A percentile compares a stretch with the other conserved stretches of the same genome.
phyloP scores from a whole-genome alignment of 306 rosid genomes.

The Cucumis hystrix region DNA sequence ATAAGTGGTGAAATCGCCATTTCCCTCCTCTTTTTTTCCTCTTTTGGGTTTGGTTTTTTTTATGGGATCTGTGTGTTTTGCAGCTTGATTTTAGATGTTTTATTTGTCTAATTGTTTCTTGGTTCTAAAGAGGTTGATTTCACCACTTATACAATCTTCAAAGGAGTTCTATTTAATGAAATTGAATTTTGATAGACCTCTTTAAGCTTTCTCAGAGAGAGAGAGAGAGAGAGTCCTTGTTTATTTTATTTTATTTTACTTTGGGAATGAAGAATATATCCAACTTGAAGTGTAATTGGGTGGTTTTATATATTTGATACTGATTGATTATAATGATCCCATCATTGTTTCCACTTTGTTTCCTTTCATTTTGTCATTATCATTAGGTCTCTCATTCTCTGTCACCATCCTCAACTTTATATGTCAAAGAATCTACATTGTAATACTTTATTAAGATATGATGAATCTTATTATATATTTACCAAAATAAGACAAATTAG shows the following conservation, averaged over 20 bases:
- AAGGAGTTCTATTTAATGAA: neutral
- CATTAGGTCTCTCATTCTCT: no score
- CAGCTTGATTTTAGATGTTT: neutral
- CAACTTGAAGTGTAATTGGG: neutral
- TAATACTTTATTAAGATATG: neutral
- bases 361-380: neutral
- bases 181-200: neutral
- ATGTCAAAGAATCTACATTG: neutral
- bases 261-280: neutral
- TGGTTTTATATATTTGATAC: neutral
- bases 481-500: neutral
- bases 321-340: neutral
- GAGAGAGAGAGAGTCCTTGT: neutral
- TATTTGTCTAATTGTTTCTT: neutral
- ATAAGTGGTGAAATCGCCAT: neutral
- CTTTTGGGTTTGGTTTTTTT: neutral
- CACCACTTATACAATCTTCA: conserved; percentile 2
- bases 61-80: neutral
- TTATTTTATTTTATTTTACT: neutral
- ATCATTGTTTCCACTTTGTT: neutral
- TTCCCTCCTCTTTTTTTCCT: neutral
- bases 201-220: neutral
- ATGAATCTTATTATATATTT: neutral
- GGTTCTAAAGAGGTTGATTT: neutral
- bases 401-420: no score